Base-by-base conservation (phyloP, 129 eudicot species). In the Centella asiatica region DNA sequence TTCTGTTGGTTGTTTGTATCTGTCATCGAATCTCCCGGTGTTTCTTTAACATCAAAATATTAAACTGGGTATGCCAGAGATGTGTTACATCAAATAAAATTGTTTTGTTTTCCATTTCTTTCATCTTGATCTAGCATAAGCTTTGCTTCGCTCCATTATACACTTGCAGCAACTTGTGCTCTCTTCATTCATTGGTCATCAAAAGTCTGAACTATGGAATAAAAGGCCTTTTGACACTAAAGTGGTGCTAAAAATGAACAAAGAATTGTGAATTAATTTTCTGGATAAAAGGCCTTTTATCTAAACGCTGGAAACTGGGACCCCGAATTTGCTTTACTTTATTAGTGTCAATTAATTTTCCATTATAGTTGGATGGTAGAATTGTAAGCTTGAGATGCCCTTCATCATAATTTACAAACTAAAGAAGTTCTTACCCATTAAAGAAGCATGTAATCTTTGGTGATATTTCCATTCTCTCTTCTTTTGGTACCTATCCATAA, bases 31-130 rank as follows among this genome's bases (percentile, higher is more conserved):
- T 53, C 14, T 61, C 15, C 19, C n/a, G n/a, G 51, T 45, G 52
- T 58, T 28, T 20, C 23, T 47, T 55, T 40, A 19, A 18, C 17
- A 26, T 47, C 66, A 51, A 34, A n/a, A 18, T 25, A n/a, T 70
- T 57, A n/a, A 37, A 24, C 33, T 37, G 53, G 61, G 37, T 69
- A 34, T 60, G 62, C 57, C 13, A 60, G 44, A 27, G 27, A 64
- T 68, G 47, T 25, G 15, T 46, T 24, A 3, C 26, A 12, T 44
- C 13, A 22, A 58, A 24, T 24, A 42, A 33, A 59, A 48, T n/a
- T n/a, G n/a, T n/a, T n/a, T n/a, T n/a, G n/a, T n/a, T n/a, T n/a
- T n/a, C n/a, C n/a, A n/a, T n/a, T n/a, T n/a, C n/a, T 7, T 37
- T 37, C 1, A 34, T 37, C 12, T 37, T 37, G 42, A 37, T 37